Evolutionary conservation across 164 flowering plant species (phyloP), one percentile per base, ranked within the genome.

Genomic region (Kalanchoe fedtschenkoi): DNA sequence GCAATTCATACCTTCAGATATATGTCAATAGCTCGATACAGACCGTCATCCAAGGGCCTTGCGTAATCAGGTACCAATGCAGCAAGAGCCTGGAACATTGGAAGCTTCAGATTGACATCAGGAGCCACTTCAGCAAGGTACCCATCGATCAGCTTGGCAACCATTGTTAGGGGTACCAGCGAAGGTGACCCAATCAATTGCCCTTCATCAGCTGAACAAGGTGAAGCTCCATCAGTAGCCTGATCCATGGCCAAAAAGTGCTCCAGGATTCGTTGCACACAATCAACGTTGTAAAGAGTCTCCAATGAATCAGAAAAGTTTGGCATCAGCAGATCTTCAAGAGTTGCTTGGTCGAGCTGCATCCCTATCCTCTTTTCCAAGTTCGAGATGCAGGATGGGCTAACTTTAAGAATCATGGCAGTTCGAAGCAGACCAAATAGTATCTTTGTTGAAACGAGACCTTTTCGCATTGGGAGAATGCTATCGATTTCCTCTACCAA

Each of bases 51-150:
- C 68, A 89, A 78, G n/a, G 96, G 96, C 73, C 98, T 80, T 0
- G 91, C 91, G 70, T 81, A 89, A 21, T 92, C 98, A 19, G 98
- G 98, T 53, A 89, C 84, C 63, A 84, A 75, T 39, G 82, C 88
- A 71, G 96, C 96, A 69, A 92, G 81, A 28, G 82, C 76, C 61
- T 83, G 86, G 78, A 92, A 89, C 74, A 87, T 89, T 32, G 88
- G 87, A 15, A 77, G 87, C 77, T 92, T 92, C 71, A 92, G 69
- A 70, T 92, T 88, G 60, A 86, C 74, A 68, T 92, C 98, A 30
- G 98, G 92, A 2, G 98, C 98, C 34, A 92, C 93, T 79, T 92
- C 96, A 3, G 98, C 93, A 57, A 92, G 87, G 72, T 87, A 92
- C 14, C 96, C 96, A 70, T 92, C 98, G 37, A 92, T 79, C 51